Percentiles rank a stretch among this genome's conserved stretches.
phyloP scores from a whole-genome alignment of 345 rosid genomes.

The Aegle marmelos region DNA sequence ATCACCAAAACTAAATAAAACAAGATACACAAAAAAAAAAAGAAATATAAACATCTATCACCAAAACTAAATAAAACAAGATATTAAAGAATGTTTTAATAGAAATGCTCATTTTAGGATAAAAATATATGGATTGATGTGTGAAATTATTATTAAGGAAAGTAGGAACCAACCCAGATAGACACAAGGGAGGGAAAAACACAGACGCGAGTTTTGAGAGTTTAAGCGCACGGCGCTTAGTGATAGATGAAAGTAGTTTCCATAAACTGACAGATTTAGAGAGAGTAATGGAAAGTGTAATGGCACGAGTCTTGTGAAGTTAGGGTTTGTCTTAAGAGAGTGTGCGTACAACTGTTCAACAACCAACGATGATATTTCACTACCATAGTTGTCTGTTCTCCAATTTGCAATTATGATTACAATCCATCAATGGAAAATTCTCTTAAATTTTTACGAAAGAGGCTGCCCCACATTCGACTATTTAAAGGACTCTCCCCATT shows the following conservation, averaged over 20 bases:
- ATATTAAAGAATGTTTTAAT: too few relatives aligned
- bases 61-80: background rate
- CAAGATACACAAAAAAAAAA: background rate
- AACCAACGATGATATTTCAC: constrained; percentile 18
- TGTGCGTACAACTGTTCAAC: background rate
- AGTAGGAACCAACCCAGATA: constrained; percentile 4
- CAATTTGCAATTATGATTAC: constrained; percentile 6
- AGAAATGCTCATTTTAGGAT: background rate
- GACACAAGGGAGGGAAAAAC: background rate
- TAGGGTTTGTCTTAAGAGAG: background rate
- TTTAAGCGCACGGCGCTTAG: background rate
- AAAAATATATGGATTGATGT: background rate
- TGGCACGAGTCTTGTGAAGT: background rate
- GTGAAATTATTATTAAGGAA: background rate
- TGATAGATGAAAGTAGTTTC: background rate
- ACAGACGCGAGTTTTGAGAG: background rate
- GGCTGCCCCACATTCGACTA: background rate
- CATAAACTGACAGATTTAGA: constrained; percentile 8
- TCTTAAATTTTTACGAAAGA: background rate
- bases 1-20: background rate
- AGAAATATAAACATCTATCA: background rate
- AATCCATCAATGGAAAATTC: constrained; percentile 7
- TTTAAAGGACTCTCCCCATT: background rate
- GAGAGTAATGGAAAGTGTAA: background rate
- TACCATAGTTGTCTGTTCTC: constrained; percentile 15